Conservation (phyloP, 257 asterid species). For the Primulina huaijiensis region DNA sequence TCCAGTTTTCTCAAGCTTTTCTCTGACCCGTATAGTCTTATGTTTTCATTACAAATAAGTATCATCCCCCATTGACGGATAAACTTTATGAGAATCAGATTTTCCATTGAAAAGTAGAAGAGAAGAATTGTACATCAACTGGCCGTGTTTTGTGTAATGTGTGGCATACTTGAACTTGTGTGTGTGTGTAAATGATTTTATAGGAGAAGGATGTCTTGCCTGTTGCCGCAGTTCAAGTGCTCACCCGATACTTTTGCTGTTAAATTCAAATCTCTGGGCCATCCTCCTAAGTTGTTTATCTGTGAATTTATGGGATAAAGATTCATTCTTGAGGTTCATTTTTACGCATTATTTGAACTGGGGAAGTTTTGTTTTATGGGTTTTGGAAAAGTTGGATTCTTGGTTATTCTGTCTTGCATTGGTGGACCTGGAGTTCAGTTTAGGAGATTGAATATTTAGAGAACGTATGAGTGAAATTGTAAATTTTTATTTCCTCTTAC, state of each 20-base stretch:
- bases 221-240: slow-evolving; percentile 92
- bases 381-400: slow-evolving; percentile 15
- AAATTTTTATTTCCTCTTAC: not conserved
- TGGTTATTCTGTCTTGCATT: slow-evolving; percentile 24
- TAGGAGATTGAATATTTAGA: not conserved
- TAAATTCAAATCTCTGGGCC: slow-evolving; percentile 54
- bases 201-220: slow-evolving; percentile 68
- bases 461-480: not conserved
- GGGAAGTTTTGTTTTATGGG: slow-evolving; percentile 2
- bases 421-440: not conserved
- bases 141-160: slow-evolving; percentile 17
- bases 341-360: not conserved
- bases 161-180: slow-evolving; percentile 17
- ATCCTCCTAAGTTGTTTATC: slow-evolving; percentile 39
- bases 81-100: not conserved
- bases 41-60: not conserved
- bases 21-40: not conserved
- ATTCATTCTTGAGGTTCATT: slow-evolving; percentile 4
- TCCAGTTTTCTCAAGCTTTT: not conserved
- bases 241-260: slow-evolving; percentile 75
- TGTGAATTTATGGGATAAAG: not conserved
- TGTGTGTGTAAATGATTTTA: slow-evolving; percentile 26
- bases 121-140: slow-evolving; percentile 3
- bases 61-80: slow-evolving; percentile 21
- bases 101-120: not conserved